Base-by-base conservation (phyloP, 2,329 filamentous ascomycete genomes). In the Volutella citrinella region DNA sequence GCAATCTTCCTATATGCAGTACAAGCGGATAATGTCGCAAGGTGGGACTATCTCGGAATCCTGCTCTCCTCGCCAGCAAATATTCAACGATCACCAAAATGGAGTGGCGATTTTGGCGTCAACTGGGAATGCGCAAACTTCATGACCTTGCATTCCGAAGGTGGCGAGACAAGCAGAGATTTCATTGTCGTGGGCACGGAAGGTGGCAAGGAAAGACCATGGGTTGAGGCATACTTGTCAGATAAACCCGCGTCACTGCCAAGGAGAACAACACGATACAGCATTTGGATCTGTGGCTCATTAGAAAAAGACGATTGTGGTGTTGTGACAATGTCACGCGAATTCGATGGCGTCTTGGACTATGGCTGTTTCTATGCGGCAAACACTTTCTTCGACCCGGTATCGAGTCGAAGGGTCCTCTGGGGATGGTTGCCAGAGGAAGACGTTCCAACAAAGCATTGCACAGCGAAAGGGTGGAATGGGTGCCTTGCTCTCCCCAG, bases 381-480 rank as follows among this genome's bases (percentile, higher is more conserved):
- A n/a, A 70, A 67, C 39, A 65, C 65, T 0, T 73, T 70, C 44
- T 57, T 52, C 39, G 65, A 74, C 36, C 64, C 67, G 0, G 45
- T 57, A 15, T 59, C 64, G 0, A 41, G 51, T 1, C 55, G 56
- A 21, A 55, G 61, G 7, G 55, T 72, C 10, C 54, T 67, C 6
- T 70, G 59, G 43, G 68, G 68, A 19, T 74, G 70, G 69, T 58
- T 74, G 18, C 63, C 59, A 1, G 69, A 74, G 47, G 69, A 74
- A 26, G 66, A 70, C 39, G 43, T 73, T 4, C 55, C 66, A 2
- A 55, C 68, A 37, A 44, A 54, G 5, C 38, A 60, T 13, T 60
- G 64, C 5, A 56, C 64, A 40, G 43, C 48, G 4, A 66, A 72
- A 46, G 65, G 64, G n/a, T 74, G 69, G 68, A 71, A 64, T 28